Evolutionary conservation across 495 filamentous ascomycete species (phyloP), one percentile per base, ranked within the genome.

Genomic region (Sordaria brevicollis): DNA sequence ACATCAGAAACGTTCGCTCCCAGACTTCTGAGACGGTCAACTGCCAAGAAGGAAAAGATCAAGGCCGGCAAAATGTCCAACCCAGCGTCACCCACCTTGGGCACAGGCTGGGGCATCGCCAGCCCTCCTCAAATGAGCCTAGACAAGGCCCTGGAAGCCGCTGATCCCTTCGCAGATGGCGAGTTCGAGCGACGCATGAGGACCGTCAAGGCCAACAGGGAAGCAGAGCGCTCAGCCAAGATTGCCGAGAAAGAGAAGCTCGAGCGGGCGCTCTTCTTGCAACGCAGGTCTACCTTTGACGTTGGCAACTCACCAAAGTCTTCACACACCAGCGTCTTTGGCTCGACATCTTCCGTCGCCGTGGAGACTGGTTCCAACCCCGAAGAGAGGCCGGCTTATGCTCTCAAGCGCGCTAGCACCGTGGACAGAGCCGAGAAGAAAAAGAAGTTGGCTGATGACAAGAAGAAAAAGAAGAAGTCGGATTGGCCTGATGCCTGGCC

Each of bases 61-160:
- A 76, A 79, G 67, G 74, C 71, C 41, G 76, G 67, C 39, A 76
- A 77, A 37, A 79, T 76, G 70, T 73, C 49, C 25, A 62, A 62
- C 49, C 49, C 49, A 31, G 49, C 49, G 11, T 62, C 49, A 31
- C 49, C 49, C 33, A 62, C 25, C 25, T 29, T 31, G 49, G 49
- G 49, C 1, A 13, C 49, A 62, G 49, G 49, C 49, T 62, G 49
- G 49, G 49, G 49, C 25, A 62, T 62, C 13, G 49, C 25, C 49
- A 70, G 65, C 68, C 72, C 21, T 73, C 76, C 6, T 73, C 68
- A 66, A 66, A 41, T 21, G 71, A 75, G 36, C 66, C 70, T 70
- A 65, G 67, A 38, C 43, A 19, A 54, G 38, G 29, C 29, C 33
- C 33, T 34, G 17, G 29, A 38, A 21, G 37, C 54, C 17, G 33